A percentile compares a stretch with the other conserved stretches of the same genome.
phyloP scores from a whole-genome alignment of 495 filamentous ascomycete genomes.

The Xanthoparmelia taractica region DNA sequence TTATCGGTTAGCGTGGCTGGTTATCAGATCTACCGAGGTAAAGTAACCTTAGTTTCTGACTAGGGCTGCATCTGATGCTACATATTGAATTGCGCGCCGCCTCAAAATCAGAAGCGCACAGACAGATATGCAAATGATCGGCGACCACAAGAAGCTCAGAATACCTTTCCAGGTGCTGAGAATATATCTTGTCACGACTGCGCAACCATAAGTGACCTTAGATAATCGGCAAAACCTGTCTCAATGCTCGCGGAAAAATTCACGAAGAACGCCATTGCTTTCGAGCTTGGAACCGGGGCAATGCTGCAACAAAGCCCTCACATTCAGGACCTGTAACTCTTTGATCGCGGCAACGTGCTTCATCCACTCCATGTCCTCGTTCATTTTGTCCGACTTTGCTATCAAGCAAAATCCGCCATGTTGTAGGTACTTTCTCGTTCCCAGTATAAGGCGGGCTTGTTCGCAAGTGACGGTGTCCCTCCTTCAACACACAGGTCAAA shows the following conservation, averaged over 20 bases:
- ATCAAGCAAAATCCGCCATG: slow-evolving; percentile 37
- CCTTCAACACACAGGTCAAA: slow-evolving; percentile 43
- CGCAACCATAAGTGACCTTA: slow-evolving; percentile 32
- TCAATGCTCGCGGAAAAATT: slow-evolving; percentile 47
- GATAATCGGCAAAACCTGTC: slow-evolving; percentile 39
- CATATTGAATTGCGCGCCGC: no score
- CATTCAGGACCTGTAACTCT: slow-evolving; percentile 35
- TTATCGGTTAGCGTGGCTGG: neutral
- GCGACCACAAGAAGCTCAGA: neutral
- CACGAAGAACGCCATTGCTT: slow-evolving; percentile 42
- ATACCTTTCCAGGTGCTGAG: neutral
- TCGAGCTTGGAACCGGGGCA: slow-evolving; percentile 35
- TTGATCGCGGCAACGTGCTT: slow-evolving; percentile 36
- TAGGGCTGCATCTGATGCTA: no score
- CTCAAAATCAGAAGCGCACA: no score
- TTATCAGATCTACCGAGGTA: neutral
- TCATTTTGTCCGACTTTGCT: slow-evolving; percentile 26
- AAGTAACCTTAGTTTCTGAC: no score
- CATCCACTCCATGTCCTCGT: slow-evolving; percentile 46
- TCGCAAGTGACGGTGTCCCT: slow-evolving; percentile 12
- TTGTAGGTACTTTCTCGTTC: slow-evolving; percentile 35
- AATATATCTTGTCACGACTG: slow-evolving; percentile 5
- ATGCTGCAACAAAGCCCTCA: slow-evolving; percentile 36
- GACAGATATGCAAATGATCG: neutral
- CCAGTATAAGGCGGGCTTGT: slow-evolving; percentile 34